Evolutionary conservation across 306 rosid genomes (phyloP), one percentile per base, ranked within the genome.

Genomic region (Amphicarpaea edgeworthii): DNA sequence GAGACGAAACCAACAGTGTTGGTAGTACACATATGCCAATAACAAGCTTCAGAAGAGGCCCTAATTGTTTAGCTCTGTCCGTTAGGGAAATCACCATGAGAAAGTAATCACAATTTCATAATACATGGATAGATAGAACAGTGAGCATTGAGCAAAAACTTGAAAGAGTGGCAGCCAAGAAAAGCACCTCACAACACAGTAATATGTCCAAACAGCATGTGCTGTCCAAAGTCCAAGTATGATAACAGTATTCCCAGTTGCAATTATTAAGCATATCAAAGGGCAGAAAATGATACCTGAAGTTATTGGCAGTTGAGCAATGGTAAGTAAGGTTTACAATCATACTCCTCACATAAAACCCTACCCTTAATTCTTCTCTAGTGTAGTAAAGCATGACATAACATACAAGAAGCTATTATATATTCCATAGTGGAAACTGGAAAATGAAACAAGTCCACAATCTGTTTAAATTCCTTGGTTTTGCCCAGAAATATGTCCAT

Each of bases 281-380:
- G 97, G 97, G 82, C 86, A 84, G 41, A 96, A 68, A 55, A 96
- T n/a, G 73, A 90, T 11, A 37, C 98, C 99, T 96, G 96, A 88
- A 90, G 78, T 63, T 32, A 79, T 54, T 68, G 45, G 16, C n/a
- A 65, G 63, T 38, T 46, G 60, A 79, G 40, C 63, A 59, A 71
- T 49, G 19, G 49, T 50, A 8, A 71, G 50, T 68, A 49, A 69
- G 68, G 76, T 28, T 50, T 14, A 43, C 46, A 73, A 50, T 75
- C 80, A 72, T 54, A 24, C 8, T 64, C 47, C 41, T 59, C 53
- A 70, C 17, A 53, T 72, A 30, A 67, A 76, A 81, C 50, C 55
- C 24, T 58, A 66, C 42, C 19, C 53, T 51, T 21, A 23, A 68
- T 64, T 81, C 38, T 78, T 62, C 42, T 58, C 82, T 28, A 69